phyloP scores from a whole-genome alignment of 2,329 filamentous ascomycete genomes.

The Truncatella angustata region DNA sequence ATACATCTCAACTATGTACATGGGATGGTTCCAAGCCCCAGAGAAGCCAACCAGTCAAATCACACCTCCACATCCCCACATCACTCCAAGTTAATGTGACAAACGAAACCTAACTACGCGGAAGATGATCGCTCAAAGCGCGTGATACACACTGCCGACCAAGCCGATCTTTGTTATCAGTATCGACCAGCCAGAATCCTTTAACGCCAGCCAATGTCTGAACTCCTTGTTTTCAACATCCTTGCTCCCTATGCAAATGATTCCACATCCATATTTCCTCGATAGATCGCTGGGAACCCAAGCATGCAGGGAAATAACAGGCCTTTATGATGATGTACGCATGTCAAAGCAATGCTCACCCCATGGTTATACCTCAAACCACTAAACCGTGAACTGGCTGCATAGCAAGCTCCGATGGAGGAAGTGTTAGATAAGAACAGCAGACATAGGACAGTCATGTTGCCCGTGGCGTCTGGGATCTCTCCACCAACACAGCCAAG shows the following conservation, averaged over 20 bases:
- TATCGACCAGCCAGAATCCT: no score
- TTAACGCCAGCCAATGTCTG: constrained; percentile 3
- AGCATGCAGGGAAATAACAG: not conserved
- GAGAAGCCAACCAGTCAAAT: not conserved
- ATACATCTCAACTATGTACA: constrained; percentile 2
- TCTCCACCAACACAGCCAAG: no score
- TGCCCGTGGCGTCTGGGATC: no score
- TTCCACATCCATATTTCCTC: not conserved
- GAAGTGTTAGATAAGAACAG: no score
- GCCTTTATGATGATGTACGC: not conserved
- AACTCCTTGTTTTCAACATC: not conserved
- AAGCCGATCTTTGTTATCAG: not conserved
- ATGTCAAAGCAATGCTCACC: not conserved
- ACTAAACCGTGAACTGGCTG: no score
- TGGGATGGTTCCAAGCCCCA: not conserved
- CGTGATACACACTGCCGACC: not conserved
- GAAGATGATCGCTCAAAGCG: not conserved
- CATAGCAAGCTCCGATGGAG: no score
- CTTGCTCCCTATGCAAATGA: constrained; percentile 4
- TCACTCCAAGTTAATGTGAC: not conserved
- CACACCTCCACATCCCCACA: not conserved
- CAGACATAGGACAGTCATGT: no score
- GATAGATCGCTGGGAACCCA: not conserved
- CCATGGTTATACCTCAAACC: no score
- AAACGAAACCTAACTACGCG: not conserved